These are phyloP conservation scores for Dioszegia hungarica DNA, from an alignment of 768 basidiomycete genomes.

Conservation along the genomic window DNA sequence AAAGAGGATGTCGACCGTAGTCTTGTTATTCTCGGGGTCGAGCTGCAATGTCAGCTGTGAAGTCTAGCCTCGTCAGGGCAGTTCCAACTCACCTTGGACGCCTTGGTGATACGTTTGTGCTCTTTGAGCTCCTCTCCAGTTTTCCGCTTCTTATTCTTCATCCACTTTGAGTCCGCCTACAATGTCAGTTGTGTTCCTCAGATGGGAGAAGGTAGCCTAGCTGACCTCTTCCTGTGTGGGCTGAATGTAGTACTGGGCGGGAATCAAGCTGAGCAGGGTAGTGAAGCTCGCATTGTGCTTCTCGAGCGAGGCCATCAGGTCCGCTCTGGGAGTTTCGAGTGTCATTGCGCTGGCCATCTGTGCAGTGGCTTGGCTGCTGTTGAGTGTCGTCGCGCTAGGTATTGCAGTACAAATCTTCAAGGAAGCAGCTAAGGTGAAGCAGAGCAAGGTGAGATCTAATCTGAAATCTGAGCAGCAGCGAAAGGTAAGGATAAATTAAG, in stretches of 20 bases:
- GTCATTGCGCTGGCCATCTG: neutral
- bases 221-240: slow-evolving; percentile 65
- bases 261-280: slow-evolving; percentile 74
- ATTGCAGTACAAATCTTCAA: no score
- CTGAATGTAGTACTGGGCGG: slow-evolving; percentile 79
- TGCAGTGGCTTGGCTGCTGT: neutral
- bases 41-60: slow-evolving; percentile 56
- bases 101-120: slow-evolving; percentile 78
- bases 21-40: slow-evolving; percentile 84
- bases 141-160: slow-evolving; percentile 74
- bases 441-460: no score
- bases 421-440: no score
- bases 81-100: slow-evolving; percentile 63
- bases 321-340: slow-evolving; percentile 6
- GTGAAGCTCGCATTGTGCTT: slow-evolving; percentile 83
- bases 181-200: neutral
- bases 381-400: no score
- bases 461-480: no score
- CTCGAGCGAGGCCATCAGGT: slow-evolving; percentile 56
- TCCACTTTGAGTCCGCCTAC: slow-evolving; percentile 49
- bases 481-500: no score
- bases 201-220: neutral
- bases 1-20: slow-evolving; percentile 60
- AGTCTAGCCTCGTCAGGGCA: neutral
- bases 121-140: slow-evolving; percentile 84